These are phyloP conservation scores for Blastobotrys muscicola DNA, from an alignment of 805 yeast genomes.

Conservation along the genomic window DNA sequence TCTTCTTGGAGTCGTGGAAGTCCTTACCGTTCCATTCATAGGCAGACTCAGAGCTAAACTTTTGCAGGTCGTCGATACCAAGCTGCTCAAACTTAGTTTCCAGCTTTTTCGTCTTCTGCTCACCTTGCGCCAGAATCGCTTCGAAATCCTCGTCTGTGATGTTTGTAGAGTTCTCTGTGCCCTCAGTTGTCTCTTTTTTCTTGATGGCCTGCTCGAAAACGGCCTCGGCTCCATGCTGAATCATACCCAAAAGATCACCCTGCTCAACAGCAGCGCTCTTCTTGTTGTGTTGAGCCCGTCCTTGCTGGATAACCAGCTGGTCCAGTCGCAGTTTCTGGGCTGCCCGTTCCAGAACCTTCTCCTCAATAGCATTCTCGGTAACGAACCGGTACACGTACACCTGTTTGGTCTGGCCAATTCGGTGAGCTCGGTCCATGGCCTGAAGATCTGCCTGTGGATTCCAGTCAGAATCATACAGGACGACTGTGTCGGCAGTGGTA, in stretches of 20 bases:
- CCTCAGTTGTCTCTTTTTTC: constrained; percentile 25
- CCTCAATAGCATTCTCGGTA: constrained; percentile 93
- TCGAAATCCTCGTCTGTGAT: constrained; percentile 66
- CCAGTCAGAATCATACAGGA: constrained; percentile 91
- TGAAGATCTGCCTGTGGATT: constrained; percentile 96
- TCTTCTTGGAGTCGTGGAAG: constrained; percentile 43
- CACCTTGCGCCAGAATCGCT: constrained; percentile 68
- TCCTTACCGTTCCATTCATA: constrained; percentile 96
- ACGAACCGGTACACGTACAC: constrained; percentile 88
- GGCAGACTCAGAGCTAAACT: constrained; percentile 80
- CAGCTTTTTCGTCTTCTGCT: constrained; percentile 66
- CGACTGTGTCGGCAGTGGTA: constrained; percentile 85
- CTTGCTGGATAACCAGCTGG: constrained; percentile 93
- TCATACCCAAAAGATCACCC: constrained; percentile 77
- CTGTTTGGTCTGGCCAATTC: constrained; percentile 95
- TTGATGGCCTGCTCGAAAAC: constrained; percentile 46
- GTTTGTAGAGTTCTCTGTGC: constrained; percentile 23
- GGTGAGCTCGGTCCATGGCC: constrained; percentile 97
- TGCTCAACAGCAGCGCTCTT: constrained; percentile 37
- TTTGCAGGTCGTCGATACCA: constrained; percentile 89
- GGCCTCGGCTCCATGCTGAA: constrained; percentile 90
- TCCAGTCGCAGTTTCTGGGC: constrained; percentile 88
- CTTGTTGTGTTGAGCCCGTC: constrained; percentile 45
- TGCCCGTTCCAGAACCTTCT: constrained; percentile 90
- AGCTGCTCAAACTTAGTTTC: constrained; percentile 76